A percentile compares a stretch with the other conserved stretches of the same genome.
phyloP scores from a whole-genome alignment of 148 eudicot species.

The Dysphania ambrosioides region DNA sequence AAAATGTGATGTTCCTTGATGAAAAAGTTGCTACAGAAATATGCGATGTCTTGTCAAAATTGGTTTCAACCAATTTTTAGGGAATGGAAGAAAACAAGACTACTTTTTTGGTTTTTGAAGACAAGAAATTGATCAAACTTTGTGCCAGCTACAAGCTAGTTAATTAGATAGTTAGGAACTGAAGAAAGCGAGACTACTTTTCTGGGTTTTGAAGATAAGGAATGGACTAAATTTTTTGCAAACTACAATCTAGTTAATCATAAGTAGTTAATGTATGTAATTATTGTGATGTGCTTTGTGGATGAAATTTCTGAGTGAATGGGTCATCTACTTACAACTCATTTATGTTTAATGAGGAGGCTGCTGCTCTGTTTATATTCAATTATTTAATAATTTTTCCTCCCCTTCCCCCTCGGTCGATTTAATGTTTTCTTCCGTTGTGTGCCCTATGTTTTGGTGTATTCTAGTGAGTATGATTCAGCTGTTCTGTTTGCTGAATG shows the following conservation, averaged over 20 bases:
- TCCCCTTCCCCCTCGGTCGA: too few species aligned
- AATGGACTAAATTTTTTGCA: neutral
- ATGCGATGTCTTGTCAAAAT: neutral
- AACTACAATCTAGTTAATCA: too few species aligned
- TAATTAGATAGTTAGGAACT: neutral
- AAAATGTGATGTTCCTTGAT: neutral
- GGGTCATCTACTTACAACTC: neutral
- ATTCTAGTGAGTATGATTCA: neutral
- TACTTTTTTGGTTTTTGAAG: too few species aligned
- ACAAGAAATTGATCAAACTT: neutral
- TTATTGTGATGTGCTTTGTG: neutral
- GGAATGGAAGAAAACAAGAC: neutral
- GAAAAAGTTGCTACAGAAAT: too few species aligned
- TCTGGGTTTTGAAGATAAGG: too few species aligned
- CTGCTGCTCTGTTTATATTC: too few species aligned
- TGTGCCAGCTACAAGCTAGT: too few species aligned
- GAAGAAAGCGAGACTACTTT: neutral
- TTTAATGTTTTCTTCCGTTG: neutral
- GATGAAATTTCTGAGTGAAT: neutral
- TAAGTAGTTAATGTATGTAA: neutral
- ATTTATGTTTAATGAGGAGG: neutral
- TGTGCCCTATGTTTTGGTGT: neutral
- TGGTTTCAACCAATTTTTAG: neutral
- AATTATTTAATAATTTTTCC: too few species aligned
- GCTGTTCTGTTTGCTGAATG: conserved; percentile 17